phyloP scores from a whole-genome alignment of 2,329 filamentous ascomycete genomes.

The Penicillium expansum region DNA sequence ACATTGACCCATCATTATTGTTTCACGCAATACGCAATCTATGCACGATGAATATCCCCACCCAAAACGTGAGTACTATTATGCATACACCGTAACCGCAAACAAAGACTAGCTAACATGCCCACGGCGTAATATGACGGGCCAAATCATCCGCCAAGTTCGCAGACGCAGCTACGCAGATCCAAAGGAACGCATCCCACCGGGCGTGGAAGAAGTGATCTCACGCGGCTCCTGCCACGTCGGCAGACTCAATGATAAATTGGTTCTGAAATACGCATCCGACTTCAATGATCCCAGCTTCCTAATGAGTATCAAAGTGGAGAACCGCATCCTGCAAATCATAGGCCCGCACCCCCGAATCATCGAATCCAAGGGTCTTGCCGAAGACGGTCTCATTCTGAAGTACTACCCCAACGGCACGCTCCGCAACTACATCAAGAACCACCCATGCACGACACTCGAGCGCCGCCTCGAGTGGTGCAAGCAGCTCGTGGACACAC shows the following conservation, averaged over 20 bases:
- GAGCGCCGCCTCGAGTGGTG: constrained; percentile 17
- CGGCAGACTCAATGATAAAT: constrained; percentile 5
- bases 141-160: background rate
- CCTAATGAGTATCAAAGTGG: constrained; percentile 4
- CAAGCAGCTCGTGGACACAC: constrained; percentile 18
- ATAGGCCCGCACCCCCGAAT: constrained; percentile 15
- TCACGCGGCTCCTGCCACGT: constrained; percentile 9
- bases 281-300: background rate
- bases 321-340: constrained; percentile 8
- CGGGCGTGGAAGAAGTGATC: constrained; percentile 14
- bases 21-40: background rate
- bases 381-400: constrained; percentile 12
- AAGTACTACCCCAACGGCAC: constrained; percentile 14
- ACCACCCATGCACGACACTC: background rate
- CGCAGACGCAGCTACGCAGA: background rate
- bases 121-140: background rate
- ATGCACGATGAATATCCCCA: background rate
- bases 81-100: background rate
- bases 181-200: constrained; percentile 7
- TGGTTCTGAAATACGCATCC: constrained; percentile 17
- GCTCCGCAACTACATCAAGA: constrained; percentile 8
- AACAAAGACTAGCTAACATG: background rate
- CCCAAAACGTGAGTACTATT: background rate
- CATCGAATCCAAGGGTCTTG: constrained; percentile 7
- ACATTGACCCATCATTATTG: background rate